phyloP scores from a whole-genome alignment of 1,139 yeast species.

The Yamadazyma sp. region DNA sequence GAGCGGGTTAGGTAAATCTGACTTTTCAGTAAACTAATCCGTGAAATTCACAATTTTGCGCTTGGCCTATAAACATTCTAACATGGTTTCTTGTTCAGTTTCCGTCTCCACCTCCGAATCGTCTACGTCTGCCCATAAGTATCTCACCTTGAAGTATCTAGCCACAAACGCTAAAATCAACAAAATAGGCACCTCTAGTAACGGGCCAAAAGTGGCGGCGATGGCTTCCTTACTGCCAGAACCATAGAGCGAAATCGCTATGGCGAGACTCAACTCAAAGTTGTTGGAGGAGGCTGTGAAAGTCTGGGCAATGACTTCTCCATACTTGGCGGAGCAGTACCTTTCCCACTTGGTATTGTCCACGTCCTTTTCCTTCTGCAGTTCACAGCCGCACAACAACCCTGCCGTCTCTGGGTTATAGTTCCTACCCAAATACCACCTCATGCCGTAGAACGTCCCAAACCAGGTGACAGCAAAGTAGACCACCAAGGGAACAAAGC shows the following conservation, averaged over 20 bases:
- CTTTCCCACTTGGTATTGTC: constrained; percentile 17
- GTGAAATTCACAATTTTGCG: too few relatives aligned
- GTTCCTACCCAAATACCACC: constrained; percentile 21
- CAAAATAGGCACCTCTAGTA: constrained; percentile 56
- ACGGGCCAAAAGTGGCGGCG: constrained; percentile 63
- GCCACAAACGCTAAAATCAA: constrained; percentile 44
- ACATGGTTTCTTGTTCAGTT: too few relatives aligned
- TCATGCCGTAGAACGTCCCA: constrained; percentile 40
- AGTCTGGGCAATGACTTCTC: constrained; percentile 48
- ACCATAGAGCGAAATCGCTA: constrained; percentile 56
- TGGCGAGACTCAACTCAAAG: constrained; percentile 52
- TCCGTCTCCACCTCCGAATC: neutral
- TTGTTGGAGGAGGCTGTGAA: constrained; percentile 63
- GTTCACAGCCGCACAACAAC: constrained; percentile 42
- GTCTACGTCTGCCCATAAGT: constrained; percentile 24
- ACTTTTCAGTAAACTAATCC: too few relatives aligned
- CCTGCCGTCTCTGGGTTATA: constrained; percentile 6
- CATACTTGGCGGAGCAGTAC: constrained; percentile 41
- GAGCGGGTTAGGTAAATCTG: too few relatives aligned
- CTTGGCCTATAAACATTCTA: too few relatives aligned
- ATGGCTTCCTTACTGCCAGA: constrained; percentile 53
- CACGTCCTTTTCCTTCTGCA: constrained; percentile 14
- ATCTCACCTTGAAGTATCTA: constrained; percentile 26
- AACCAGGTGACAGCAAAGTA: constrained; percentile 54
- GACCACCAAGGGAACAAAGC: constrained; percentile 49